phyloP scores from a whole-genome alignment of 2,329 filamentous ascomycete species.

The Sporothrix globosa region DNA sequence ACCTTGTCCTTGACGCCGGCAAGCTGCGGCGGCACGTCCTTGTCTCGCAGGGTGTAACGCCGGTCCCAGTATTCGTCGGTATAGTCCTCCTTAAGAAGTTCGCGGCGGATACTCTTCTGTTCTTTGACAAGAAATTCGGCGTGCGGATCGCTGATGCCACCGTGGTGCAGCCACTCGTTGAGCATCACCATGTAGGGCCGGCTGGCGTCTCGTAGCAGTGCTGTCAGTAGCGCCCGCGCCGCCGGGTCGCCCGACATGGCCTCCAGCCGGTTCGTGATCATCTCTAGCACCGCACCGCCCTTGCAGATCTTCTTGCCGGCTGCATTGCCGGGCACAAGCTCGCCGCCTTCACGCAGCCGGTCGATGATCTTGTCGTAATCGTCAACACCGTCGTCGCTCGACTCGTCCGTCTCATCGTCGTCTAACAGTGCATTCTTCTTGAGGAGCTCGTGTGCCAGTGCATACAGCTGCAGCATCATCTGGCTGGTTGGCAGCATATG shows the following conservation, averaged over 20 bases:
- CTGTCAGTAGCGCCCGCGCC: conserved; percentile 78
- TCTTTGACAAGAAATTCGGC: conserved; percentile 94
- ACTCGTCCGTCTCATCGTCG: conserved; percentile 70
- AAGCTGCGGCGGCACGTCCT: conserved; percentile 88
- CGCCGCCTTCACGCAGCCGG: conserved; percentile 82
- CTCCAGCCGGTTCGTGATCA: conserved; percentile 82
- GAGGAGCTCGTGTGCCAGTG: conserved; percentile 81
- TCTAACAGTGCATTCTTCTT: conserved; percentile 87
- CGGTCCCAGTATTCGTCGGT: conserved; percentile 99
- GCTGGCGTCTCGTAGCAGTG: conserved; percentile 82
- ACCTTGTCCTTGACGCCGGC: conserved; percentile 92
- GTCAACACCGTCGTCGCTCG: conserved; percentile 74
- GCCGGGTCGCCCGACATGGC: conserved; percentile 93
- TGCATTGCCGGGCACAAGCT: conserved; percentile 76
- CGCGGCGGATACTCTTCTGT: conserved; percentile 89
- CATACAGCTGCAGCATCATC: conserved; percentile 88
- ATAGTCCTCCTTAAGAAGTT: conserved; percentile 91
- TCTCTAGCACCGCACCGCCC: conserved; percentile 88
- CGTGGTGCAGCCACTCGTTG: conserved; percentile 97
- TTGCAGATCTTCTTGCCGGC: conserved; percentile 91
- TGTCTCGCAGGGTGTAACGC: conserved; percentile 89
- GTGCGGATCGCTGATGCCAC: conserved; percentile 91
- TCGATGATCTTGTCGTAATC: conserved; percentile 94
- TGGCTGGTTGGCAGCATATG: conserved; percentile 89
- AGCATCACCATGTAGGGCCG: conserved; percentile 97